Evolutionary conservation across 2,329 filamentous ascomycete genomes (phyloP), one percentile per base, ranked within the genome.

Genomic region (Ophiostoma novo-ulmi): DNA sequence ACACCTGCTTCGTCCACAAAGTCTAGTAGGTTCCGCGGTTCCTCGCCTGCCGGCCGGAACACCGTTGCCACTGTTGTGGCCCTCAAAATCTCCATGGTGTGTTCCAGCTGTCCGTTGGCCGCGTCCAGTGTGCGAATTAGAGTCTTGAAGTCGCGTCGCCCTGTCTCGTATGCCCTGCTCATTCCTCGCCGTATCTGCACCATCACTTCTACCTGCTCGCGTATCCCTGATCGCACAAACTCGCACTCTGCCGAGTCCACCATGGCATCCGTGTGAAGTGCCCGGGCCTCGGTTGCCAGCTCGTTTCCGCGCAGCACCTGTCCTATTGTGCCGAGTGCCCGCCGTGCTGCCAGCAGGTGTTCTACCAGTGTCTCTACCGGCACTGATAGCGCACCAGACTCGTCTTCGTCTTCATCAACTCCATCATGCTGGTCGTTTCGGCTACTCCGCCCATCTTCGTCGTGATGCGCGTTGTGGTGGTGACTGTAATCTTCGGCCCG

Each of bases 261-360:
- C 69, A 92, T 89, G 67, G 89, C 89, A 75, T 95, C 90, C 77
- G 97, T 92, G 74, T 97, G 84, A 44, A 92, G 87, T 41, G 85
- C 82, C 44, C 93, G 89, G 5, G 93, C 92, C 17, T 87, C 84
- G 26, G 88, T 92, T 64, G 95, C 91, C 70, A 97, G 89, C 76
- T 96, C 91, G 77, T 95, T 94, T 74, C 93, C 94, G 72, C 92
- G 91, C 78, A 92, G 89, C 69, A 97, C 92, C 72, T 91, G 89
- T 61, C 85, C 88, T 78, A 96, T 93, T 13, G 93, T 93, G 20
- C 91, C 91, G 5, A 98, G 85, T 0, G 94, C 94, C 64, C 92
- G 88, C 78, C 97, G 97, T 10, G 94, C 91, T 39, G 91, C 89
- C 58, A 97, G 88, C 48, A 97, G 89, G 80, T 97, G 89, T 69